Percentiles rank a stretch among this genome's conserved stretches.
Evolutionary conservation across 2,329 filamentous ascomycete species (phyloP).

Genomic region (Monosporascus sp.): DNA sequence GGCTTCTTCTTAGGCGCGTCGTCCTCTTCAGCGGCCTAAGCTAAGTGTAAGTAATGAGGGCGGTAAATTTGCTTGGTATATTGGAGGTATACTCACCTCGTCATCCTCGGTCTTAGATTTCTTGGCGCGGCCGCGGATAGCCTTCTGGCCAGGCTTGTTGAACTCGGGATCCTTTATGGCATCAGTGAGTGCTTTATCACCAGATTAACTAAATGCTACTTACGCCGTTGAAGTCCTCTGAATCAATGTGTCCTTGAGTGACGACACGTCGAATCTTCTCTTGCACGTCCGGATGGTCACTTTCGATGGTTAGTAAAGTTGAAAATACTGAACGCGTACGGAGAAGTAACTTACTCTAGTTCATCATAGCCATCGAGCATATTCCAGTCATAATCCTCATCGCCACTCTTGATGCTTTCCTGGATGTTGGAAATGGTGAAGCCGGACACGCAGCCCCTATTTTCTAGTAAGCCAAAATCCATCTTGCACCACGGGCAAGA

Average conservation of each 20-base stretch:
- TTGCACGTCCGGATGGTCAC: constrained; percentile 55
- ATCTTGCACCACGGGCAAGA: constrained; percentile 1
- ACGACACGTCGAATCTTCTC: constrained; percentile 71
- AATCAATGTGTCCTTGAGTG: constrained; percentile 72
- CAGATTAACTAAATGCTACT: constrained; percentile 28
- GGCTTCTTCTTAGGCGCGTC: constrained; percentile 27
- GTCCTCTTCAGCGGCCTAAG: constrained; percentile 18
- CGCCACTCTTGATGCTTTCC: constrained; percentile 44
- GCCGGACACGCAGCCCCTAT: constrained; percentile 85
- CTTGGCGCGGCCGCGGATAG: constrained; percentile 49
- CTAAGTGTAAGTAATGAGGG: constrained; percentile 2
- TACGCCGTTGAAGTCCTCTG: constrained; percentile 87
- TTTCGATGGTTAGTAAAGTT: constrained; percentile 17
- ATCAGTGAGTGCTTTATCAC: constrained; percentile 1
- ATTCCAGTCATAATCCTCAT: constrained; percentile 54
- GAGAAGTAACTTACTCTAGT: constrained; percentile 41
- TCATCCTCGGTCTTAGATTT: constrained; percentile 31
- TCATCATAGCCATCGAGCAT: constrained; percentile 79
- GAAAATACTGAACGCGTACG: not conserved
- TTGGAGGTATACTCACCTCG: constrained; percentile 19
- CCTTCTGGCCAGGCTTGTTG: constrained; percentile 63
- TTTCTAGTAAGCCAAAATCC: constrained; percentile 2
- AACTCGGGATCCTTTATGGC: constrained; percentile 61
- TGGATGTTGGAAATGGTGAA: constrained; percentile 63
- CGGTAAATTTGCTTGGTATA: not conserved